These are phyloP conservation scores for Sesbania bispinosa DNA, from an alignment of 306 rosid species.

Conservation along the genomic window DNA sequence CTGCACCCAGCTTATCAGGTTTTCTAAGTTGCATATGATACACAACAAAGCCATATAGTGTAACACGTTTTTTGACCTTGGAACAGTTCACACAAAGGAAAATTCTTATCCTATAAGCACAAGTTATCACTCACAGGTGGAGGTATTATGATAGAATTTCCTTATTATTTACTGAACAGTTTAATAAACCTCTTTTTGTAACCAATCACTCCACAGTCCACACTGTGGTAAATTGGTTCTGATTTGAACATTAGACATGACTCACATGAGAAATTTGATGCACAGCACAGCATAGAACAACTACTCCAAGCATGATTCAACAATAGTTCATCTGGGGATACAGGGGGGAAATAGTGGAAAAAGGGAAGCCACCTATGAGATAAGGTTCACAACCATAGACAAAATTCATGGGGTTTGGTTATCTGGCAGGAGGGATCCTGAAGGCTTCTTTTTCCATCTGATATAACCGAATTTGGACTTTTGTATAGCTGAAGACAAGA, in stretches of 20 bases:
- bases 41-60: constrained; percentile 3
- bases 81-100: not conserved
- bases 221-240: not conserved
- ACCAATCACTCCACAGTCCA: not conserved
- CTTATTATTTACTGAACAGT: not conserved
- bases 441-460: constrained; percentile 11
- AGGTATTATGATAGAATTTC: not conserved
- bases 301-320: not conserved
- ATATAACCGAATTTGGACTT: constrained; percentile 46
- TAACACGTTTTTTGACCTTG: not conserved
- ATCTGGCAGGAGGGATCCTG: constrained; percentile 3
- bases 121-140: not conserved
- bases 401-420: constrained; percentile 19
- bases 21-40: constrained; percentile 9
- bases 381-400: constrained; percentile 32
- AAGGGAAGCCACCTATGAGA: not conserved
- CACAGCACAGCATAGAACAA: not conserved
- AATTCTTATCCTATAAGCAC: not conserved
- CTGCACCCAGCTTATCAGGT: not conserved
- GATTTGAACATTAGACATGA: not conserved
- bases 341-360: constrained; percentile 11
- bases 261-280: not conserved
- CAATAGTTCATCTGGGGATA: not conserved
- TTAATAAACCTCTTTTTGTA: not conserved
- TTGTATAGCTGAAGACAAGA: constrained; percentile 52